A percentile compares a stretch with the other conserved stretches of the same genome.
These are phyloP conservation scores for Macrotyloma uniflorum DNA, from an alignment of 306 rosid genomes.

Conservation along the genomic window DNA sequence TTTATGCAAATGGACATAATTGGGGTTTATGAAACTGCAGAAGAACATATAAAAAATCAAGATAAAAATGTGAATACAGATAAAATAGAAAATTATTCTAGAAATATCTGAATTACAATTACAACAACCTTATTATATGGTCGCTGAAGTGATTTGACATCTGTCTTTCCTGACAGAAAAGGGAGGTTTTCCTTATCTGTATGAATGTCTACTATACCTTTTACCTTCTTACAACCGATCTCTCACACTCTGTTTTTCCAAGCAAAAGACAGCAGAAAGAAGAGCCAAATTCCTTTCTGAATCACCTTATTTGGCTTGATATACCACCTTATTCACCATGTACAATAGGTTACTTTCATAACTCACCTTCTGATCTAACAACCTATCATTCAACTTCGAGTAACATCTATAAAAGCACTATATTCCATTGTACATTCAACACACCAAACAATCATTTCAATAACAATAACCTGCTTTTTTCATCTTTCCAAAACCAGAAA, in stretches of 20 bases:
- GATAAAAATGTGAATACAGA: no score
- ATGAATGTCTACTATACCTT: neutral
- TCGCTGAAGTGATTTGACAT: neutral
- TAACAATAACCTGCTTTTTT: neutral
- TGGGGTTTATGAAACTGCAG: no score
- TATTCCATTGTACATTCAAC: neutral
- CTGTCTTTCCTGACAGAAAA: neutral
- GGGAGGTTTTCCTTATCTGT: neutral
- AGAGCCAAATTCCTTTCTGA: conserved; percentile 5
- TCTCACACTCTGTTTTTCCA: conserved; percentile 23
- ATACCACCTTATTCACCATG: conserved; percentile 33
- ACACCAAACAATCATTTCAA: neutral
- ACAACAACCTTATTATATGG: neutral
- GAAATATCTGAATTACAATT: no score
- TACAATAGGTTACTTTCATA: no score
- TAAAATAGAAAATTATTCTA: no score
- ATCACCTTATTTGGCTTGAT: conserved; percentile 19
- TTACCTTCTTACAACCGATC: neutral
- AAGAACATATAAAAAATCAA: no score
- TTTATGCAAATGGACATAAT: no score
- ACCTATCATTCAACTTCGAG: no score
- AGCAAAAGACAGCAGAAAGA: conserved; percentile 36
- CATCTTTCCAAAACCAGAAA: conserved; percentile 5
- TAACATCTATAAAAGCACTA: conserved; percentile 38
- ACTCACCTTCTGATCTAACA: no score